phyloP scores from a whole-genome alignment of 2,329 filamentous ascomycete genomes.

The Claviceps pusilla region DNA sequence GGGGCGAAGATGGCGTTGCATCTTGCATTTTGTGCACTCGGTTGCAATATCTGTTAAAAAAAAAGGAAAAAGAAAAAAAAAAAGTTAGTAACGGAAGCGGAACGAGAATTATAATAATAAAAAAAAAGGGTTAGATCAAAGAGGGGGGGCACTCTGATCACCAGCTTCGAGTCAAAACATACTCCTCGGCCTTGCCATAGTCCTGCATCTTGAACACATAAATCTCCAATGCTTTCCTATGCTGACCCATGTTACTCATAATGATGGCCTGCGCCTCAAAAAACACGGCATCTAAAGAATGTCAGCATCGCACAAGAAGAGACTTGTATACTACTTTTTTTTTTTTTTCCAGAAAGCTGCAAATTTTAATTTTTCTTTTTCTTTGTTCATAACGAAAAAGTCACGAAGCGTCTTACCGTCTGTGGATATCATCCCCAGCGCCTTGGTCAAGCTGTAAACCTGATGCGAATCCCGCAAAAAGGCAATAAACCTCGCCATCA shows the following conservation, averaged over 20 bases:
- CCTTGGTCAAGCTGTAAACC: constrained; percentile 61
- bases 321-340: background rate
- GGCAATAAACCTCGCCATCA: constrained; percentile 51
- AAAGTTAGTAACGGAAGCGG: no score
- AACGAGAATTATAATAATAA: background rate
- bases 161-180: constrained; percentile 18
- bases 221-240: constrained; percentile 90
- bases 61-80: constrained; percentile 8
- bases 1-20: constrained; percentile 20
- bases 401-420: constrained; percentile 43
- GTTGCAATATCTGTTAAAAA: constrained; percentile 61
- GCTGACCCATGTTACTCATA: constrained; percentile 85
- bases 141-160: background rate
- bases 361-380: background rate
- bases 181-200: constrained; percentile 86
- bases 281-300: constrained; percentile 55
- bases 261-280: constrained; percentile 84
- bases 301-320: constrained; percentile 3
- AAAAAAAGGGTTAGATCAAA: background rate
- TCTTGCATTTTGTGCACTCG: constrained; percentile 54
- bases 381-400: no score
- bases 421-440: constrained; percentile 61
- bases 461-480: constrained; percentile 65
- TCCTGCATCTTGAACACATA: constrained; percentile 91
- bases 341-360: no score